Percentiles rank a stretch among this genome's conserved stretches.
These are phyloP conservation scores for Astathelohania contejeani DNA, from an alignment of 371 early-diverging fungal species.

Conservation along the genomic window DNA sequence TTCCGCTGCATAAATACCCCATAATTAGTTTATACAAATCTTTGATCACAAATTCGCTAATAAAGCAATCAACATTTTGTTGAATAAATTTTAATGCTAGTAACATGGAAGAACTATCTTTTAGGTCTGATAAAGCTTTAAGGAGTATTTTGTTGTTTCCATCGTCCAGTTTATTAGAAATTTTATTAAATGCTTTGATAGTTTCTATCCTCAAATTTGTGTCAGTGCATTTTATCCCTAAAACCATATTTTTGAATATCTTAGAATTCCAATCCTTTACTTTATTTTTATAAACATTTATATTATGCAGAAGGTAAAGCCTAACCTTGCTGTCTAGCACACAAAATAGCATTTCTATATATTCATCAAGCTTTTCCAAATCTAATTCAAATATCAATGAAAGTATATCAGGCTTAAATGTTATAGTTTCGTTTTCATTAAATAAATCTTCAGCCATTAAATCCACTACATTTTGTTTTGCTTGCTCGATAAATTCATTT, in stretches of 20 bases:
- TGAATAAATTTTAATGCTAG: too few relatives aligned
- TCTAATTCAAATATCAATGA: slow-evolving; percentile 29
- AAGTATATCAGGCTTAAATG: slow-evolving; percentile 21
- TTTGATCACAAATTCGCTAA: too few relatives aligned
- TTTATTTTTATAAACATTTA: slow-evolving; percentile 9
- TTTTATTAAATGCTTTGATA: slow-evolving; percentile 3
- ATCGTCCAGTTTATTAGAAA: neutral
- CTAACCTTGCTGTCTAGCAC: slow-evolving; percentile 35
- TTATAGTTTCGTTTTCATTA: slow-evolving; percentile 1
- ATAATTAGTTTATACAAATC: too few relatives aligned
- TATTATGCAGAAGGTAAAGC: slow-evolving; percentile 25
- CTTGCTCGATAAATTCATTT: slow-evolving; percentile 8
- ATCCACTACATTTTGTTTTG: slow-evolving; percentile 12
- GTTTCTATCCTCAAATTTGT: slow-evolving; percentile 32
- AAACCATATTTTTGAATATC: slow-evolving; percentile 13
- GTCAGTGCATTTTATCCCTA: slow-evolving; percentile 42
- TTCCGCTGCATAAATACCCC: too few relatives aligned
- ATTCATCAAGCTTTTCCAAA: slow-evolving; percentile 6
- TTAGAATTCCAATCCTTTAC: slow-evolving; percentile 6
- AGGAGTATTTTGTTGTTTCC: slow-evolving; percentile 8
- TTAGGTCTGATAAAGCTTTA: too few relatives aligned
- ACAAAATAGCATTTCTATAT: slow-evolving; percentile 18
- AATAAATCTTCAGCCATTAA: slow-evolving; percentile 17
- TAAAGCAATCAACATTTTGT: too few relatives aligned
- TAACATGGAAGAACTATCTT: too few relatives aligned